phyloP scores from a whole-genome alignment of 352 stramenopile genomes.

The Plasmopara viticola region DNA sequence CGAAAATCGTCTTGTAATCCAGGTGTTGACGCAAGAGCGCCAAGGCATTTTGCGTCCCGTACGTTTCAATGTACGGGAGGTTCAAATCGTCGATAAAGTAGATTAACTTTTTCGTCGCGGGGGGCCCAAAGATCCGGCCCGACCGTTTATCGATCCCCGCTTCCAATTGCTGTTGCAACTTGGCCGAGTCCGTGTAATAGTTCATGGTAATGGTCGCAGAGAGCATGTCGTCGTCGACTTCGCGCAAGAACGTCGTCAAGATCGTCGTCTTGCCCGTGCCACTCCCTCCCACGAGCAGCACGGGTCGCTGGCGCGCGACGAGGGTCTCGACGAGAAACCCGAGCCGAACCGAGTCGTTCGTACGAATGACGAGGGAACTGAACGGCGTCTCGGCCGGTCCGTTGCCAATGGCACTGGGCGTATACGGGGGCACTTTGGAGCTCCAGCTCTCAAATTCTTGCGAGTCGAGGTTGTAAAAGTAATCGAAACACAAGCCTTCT shows the following conservation, averaged over 20 bases:
- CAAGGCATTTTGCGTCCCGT: conserved; percentile 95
- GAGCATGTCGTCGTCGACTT: conserved; percentile 90
- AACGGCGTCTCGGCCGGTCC: conserved; percentile 92
- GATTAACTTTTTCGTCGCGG: conserved; percentile 93
- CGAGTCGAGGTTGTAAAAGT: conserved; percentile 93
- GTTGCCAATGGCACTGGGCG: conserved; percentile 88
- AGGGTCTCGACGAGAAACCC: conserved; percentile 93
- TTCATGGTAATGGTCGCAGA: conserved; percentile 97
- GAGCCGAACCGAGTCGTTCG: conserved; percentile 93
- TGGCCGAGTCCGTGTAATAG: conserved; percentile 94
- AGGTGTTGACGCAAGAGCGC: conserved; percentile 94
- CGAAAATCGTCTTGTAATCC: conserved; percentile 95
- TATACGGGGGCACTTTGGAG: conserved; percentile 89
- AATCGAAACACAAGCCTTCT: conserved; percentile 95
- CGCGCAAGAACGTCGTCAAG: conserved; percentile 93
- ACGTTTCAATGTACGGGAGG: conserved; percentile 95
- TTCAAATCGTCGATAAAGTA: conserved; percentile 98
- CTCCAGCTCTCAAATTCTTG: conserved; percentile 92
- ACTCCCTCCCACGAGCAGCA: conserved; percentile 94
- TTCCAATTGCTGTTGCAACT: conserved; percentile 93
- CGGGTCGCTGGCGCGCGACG: conserved; percentile 88
- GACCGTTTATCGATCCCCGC: conserved; percentile 96
- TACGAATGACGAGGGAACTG: conserved; percentile 94
- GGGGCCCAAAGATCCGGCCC: conserved; percentile 92
- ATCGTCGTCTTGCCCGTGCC: conserved; percentile 97